Evolutionary conservation across 2,329 filamentous ascomycete genomes (phyloP).

Genomic region (Stagonosporopsis chrysanthemi): DNA sequence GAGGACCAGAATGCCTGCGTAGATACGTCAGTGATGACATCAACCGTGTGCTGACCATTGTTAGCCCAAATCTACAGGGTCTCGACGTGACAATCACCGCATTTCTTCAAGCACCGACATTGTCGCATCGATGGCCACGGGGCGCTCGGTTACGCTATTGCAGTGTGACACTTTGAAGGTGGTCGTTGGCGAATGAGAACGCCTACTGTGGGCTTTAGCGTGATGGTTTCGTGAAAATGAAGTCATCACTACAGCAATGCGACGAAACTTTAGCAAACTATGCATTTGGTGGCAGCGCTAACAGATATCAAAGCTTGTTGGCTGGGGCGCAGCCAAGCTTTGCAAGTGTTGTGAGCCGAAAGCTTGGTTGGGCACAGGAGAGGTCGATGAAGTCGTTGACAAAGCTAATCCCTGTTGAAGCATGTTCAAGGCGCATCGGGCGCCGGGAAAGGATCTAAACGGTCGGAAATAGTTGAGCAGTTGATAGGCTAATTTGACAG

Average conservation of each 20-base stretch:
- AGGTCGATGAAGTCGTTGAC: background rate
- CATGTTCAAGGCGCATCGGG: background rate
- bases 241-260: constrained; percentile 10
- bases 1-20: background rate
- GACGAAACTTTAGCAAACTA: constrained; percentile 3
- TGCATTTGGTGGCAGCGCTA: background rate
- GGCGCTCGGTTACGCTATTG: constrained; percentile 1
- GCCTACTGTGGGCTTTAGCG: background rate
- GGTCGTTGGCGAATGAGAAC: background rate
- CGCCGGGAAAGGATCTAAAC: constrained; percentile 3
- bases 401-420: background rate
- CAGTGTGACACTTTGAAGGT: background rate
- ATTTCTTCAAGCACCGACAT: background rate
- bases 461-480: background rate
- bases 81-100: background rate
- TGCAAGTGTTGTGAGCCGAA: constrained; percentile 3
- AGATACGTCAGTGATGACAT: constrained; percentile 13
- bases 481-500: background rate
- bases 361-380: constrained; percentile 10
- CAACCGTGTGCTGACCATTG: background rate
- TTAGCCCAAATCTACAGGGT: background rate
- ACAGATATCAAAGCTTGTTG: background rate
- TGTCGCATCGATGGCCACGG: constrained; percentile 4
- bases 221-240: constrained; percentile 1
- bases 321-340: constrained; percentile 14